These are phyloP conservation scores for Spinacia oleracea DNA, from an alignment of 179 eudicot genomes.

Conservation along the genomic window DNA sequence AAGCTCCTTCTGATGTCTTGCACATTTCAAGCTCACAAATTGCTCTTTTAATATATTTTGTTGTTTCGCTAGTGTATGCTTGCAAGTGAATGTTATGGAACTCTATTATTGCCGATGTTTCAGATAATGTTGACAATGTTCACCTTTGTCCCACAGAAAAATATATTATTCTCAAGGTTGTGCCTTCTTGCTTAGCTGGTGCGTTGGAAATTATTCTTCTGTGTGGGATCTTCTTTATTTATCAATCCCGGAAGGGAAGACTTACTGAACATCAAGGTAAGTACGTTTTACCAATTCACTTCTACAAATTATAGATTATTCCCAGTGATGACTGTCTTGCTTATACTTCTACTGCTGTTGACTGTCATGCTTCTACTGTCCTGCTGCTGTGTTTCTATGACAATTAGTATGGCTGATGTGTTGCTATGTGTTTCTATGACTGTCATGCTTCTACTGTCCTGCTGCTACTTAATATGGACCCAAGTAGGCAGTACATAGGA, in stretches of 20 bases:
- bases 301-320: too few species aligned
- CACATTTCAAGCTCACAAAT: too few species aligned
- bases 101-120: neutral
- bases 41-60: too few species aligned
- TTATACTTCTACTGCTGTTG: too few species aligned
- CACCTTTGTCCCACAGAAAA: neutral
- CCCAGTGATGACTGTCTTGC: too few species aligned
- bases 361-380: too few species aligned
- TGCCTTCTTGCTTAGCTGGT: conserved; percentile 25
- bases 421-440: too few species aligned
- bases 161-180: conserved; percentile 14
- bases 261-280: conserved; percentile 1
- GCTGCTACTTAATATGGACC: too few species aligned
- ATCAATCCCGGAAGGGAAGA: conserved; percentile 13
- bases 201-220: conserved; percentile 20
- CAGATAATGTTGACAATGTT: conserved; percentile 7
- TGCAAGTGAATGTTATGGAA: neutral
- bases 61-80: neutral
- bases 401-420: too few species aligned
- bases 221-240: neutral
- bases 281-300: neutral
- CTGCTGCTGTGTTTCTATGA: too few species aligned
- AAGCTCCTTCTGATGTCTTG: conserved; percentile 1
- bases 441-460: too few species aligned
- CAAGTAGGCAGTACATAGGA: too few species aligned